Conservation (phyloP, 2,329 filamentous ascomycete genomes). For the Cercospora nicotianae region DNA sequence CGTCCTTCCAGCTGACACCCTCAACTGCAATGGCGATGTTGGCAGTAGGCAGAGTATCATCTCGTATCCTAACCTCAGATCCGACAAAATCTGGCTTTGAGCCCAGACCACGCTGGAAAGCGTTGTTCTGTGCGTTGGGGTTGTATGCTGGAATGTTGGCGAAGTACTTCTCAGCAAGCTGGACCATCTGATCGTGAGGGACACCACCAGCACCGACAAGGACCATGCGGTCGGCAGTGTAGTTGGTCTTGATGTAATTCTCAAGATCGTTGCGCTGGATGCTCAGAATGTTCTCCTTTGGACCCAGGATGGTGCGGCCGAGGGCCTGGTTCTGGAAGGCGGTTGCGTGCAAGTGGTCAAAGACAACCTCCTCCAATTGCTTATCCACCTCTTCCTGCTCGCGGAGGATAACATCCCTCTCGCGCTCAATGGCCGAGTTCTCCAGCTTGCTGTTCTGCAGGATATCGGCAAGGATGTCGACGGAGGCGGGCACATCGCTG, state of each 20-base stretch:
- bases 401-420: constrained; percentile 96
- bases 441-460: constrained; percentile 99
- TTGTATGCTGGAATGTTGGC: constrained; percentile 72
- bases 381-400: constrained; percentile 99
- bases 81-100: constrained; percentile 91
- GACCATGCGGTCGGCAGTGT: constrained; percentile 99
- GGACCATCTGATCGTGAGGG: constrained; percentile 89
- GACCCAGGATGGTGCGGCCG: constrained; percentile 95
- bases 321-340: constrained; percentile 96
- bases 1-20: constrained; percentile 99
- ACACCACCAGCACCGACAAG: constrained; percentile 93
- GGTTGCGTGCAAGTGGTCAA: constrained; percentile 97
- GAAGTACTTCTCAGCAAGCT: constrained; percentile 97
- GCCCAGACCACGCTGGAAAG: constrained; percentile 72
- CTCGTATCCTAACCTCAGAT: constrained; percentile 91
- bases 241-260: constrained; percentile 99
- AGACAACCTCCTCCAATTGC: constrained; percentile 98
- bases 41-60: constrained; percentile 92
- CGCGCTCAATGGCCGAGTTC: constrained; percentile 85
- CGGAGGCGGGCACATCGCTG: constrained; percentile 90
- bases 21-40: constrained; percentile 98
- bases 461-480: constrained; percentile 98
- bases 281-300: constrained; percentile 95
- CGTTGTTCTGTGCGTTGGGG: constrained; percentile 70
- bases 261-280: constrained; percentile 88